phyloP scores from a whole-genome alignment of 352 stramenopile species.

The Discostella stelligera region DNA sequence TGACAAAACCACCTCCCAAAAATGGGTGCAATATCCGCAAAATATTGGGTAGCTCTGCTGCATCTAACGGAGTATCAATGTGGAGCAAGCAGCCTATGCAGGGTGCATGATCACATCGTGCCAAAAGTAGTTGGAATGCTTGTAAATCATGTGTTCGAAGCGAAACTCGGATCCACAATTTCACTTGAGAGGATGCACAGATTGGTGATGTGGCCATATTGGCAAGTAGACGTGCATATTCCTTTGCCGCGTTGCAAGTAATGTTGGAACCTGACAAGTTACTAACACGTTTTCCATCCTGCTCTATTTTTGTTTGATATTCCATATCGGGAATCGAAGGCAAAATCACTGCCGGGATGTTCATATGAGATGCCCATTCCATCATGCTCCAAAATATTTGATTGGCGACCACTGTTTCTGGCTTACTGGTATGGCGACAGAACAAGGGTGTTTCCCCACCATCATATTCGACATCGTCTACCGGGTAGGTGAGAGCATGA shows the following conservation, averaged over 20 bases:
- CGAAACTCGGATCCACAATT: slow-evolving; percentile 88
- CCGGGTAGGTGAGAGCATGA: slow-evolving; percentile 7
- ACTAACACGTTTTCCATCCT: neutral
- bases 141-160: slow-evolving; percentile 57
- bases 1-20: slow-evolving; percentile 31
- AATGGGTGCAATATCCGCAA: slow-evolving; percentile 20
- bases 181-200: slow-evolving; percentile 83
- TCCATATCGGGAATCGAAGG: slow-evolving; percentile 60
- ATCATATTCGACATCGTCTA: neutral
- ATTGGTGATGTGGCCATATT: slow-evolving; percentile 64
- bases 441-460: too few relatives aligned
- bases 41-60: slow-evolving; percentile 2
- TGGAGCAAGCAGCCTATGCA: slow-evolving; percentile 59
- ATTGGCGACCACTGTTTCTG: slow-evolving; percentile 9
- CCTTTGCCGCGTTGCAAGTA: slow-evolving; percentile 58
- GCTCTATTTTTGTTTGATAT: neutral
- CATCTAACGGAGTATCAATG: slow-evolving; percentile 14
- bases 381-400: slow-evolving; percentile 80
- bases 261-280: slow-evolving; percentile 2
- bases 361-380: slow-evolving; percentile 94
- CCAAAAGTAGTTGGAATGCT: slow-evolving; percentile 54
- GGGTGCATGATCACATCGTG: slow-evolving; percentile 48
- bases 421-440: too few relatives aligned
- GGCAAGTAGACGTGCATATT: slow-evolving; percentile 87
- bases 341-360: slow-evolving; percentile 91